phyloP scores from a whole-genome alignment of 768 basidiomycete genomes.

The Tylopilus rubrobrunneus region DNA sequence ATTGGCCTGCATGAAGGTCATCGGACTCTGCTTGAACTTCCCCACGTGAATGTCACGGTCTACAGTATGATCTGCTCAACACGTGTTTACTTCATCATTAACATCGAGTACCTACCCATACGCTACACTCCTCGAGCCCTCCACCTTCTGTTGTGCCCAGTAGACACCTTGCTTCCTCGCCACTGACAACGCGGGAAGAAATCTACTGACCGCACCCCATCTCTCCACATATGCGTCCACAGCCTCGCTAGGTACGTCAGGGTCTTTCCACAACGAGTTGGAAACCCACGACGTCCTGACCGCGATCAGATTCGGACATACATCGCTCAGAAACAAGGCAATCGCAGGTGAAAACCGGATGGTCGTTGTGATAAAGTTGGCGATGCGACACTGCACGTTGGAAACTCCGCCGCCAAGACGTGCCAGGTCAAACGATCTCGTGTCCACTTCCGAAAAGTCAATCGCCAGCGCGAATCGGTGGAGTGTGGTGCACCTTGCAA shows the following conservation, averaged over 20 bases:
- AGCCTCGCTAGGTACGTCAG: too few relatives aligned
- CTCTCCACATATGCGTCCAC: neutral
- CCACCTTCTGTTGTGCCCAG: neutral
- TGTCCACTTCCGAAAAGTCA: conserved; percentile 20
- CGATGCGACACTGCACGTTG: conserved; percentile 6
- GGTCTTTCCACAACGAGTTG: too few relatives aligned
- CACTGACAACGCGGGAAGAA: conserved; percentile 21
- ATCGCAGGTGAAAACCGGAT: conserved; percentile 19
- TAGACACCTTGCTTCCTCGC: conserved; percentile 17
- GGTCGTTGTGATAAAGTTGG: conserved; percentile 20
- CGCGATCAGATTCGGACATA: conserved; percentile 16
- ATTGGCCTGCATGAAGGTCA: too few relatives aligned
- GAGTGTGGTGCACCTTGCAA: conserved; percentile 12
- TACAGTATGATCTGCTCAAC: too few relatives aligned
- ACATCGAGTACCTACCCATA: too few relatives aligned
- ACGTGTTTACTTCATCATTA: too few relatives aligned
- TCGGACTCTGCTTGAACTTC: too few relatives aligned
- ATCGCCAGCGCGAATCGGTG: conserved; percentile 15
- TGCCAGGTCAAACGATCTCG: neutral
- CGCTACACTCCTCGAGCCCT: neutral
- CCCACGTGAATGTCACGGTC: too few relatives aligned
- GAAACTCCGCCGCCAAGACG: conserved; percentile 10
- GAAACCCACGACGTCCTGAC: conserved; percentile 14
- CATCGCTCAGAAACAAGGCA: conserved; percentile 26
- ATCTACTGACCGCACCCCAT: conserved; percentile 22